Evolutionary conservation across 345 rosid genomes (phyloP), one percentile per base, ranked within the genome.

Genomic region (Linum usitatissimum): DNA sequence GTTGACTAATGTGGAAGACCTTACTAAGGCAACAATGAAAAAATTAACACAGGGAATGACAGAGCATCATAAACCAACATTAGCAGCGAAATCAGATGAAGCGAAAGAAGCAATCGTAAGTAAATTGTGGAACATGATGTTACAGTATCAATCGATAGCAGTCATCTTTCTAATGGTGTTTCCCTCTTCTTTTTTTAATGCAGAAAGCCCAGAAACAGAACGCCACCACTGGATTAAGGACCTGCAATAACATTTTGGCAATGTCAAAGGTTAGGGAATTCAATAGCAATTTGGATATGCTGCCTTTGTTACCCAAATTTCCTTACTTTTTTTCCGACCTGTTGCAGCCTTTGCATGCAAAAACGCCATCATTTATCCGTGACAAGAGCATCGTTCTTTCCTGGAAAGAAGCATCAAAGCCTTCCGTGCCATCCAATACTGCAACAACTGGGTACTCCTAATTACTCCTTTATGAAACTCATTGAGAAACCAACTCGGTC

Each of bases 21-120:
- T 90, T 64, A 88, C 97, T 10, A 86, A 88, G 84, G 92, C 86
- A 68, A 81, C 90, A 0, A 82, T 88, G 87, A 94, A 88, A 75
- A 94, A 94, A 71, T 75, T 90, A 74, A 94, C 97, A 62, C 95
- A 87, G 73, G 93, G 90, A 70, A 80, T 87, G 95, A 79, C 87
- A 36, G 93, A 87, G 79, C 95, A 88, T 71, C 86, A 85, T 82
- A 94, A 94, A 81, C 89, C 91, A 57, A 86, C 90, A 97, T 83
- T 93, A 45, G 86, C 92, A 74, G 97, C 99, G 42, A 90, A 86
- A 81, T 71, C 96, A 18, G 97, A 94, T 74, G 97, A 86, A 71
- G 97, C 83, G 57, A 94, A 94, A 75, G 83, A 86, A 18, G 75
- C 3, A 64, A 68, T 94, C 65, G 99, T 90, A 66, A 80, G 97